A percentile compares a stretch with the other conserved stretches of the same genome.
These are phyloP conservation scores for Xenoacremonium recifei DNA, from an alignment of 2,329 filamentous ascomycete genomes.

Conservation along the genomic window DNA sequence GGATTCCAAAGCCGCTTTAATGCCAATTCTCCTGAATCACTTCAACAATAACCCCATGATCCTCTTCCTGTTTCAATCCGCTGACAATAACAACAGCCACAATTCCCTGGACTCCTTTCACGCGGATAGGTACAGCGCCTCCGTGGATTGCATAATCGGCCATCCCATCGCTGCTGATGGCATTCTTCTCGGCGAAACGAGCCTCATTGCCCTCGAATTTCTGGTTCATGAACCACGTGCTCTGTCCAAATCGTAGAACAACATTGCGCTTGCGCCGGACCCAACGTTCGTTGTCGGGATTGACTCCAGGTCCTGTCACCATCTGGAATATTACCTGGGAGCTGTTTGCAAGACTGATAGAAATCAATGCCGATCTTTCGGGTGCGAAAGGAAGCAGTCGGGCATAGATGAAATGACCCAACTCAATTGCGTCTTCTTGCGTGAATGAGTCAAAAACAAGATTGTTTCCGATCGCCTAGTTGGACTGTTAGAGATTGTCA, in stretches of 20 bases:
- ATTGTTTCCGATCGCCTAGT: slow-evolving; percentile 39
- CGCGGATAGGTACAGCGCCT: slow-evolving; percentile 70
- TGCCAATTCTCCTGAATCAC: slow-evolving; percentile 56
- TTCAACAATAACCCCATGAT: slow-evolving; percentile 74
- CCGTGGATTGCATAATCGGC: slow-evolving; percentile 74
- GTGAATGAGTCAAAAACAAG: slow-evolving; percentile 56
- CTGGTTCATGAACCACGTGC: slow-evolving; percentile 69
- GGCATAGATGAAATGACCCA: slow-evolving; percentile 63
- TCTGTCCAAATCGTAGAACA: slow-evolving; percentile 68
- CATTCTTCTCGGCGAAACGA: slow-evolving; percentile 64
- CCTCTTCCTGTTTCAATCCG: slow-evolving; percentile 73
- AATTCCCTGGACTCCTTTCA: slow-evolving; percentile 71
- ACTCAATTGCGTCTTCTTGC: slow-evolving; percentile 60
- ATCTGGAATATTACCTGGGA: slow-evolving; percentile 68
- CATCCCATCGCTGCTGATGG: slow-evolving; percentile 54
- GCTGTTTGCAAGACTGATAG: slow-evolving; percentile 59
- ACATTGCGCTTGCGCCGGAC: slow-evolving; percentile 69
- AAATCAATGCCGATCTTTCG: slow-evolving; percentile 53
- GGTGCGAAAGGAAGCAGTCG: slow-evolving; percentile 54
- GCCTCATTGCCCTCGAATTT: slow-evolving; percentile 65
- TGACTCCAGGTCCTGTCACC: slow-evolving; percentile 63
- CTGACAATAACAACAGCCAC: slow-evolving; percentile 75
- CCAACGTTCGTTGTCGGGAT: slow-evolving; percentile 72
- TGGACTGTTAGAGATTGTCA: slow-evolving; percentile 24
- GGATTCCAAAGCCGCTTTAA: no score